Base-by-base conservation (phyloP, 805 yeast species). In the Sungouiozyma intestinalis region DNA sequence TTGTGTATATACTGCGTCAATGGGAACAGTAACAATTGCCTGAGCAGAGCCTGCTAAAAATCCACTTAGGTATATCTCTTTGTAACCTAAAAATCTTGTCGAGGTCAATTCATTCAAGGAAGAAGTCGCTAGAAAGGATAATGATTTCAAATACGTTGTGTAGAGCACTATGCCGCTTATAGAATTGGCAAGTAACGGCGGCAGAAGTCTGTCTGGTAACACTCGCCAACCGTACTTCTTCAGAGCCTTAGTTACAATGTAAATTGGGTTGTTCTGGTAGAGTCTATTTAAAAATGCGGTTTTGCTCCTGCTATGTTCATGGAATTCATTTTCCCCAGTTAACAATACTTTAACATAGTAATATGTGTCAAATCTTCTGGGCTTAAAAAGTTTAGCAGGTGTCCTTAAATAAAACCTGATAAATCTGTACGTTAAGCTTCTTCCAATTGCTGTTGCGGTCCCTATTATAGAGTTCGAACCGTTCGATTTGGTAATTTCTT, bases 1-100 rank as follows among this genome's bases (percentile, higher is more conserved):
- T 49, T 97, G 70, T 1, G 94, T 76, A 54, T 81, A 83, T 3
- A 90, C 77, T 6, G 97, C 95, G 62, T 90, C 97, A 3, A 90
- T 70, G 0, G 97, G 97, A 1, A 96, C 90, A 2, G 95, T 95
- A 0, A 85, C 88, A 15, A 85, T 64, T n/a, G 94, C 82, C 52
- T 92, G 95, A 18, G 79, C 77, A 0, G 81, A 77, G 1, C 97
- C 97, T 0, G 96, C 96, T 0, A 85, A 48, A 43, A 80, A 77
- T 0, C 97, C 97, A 0, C 96, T 85, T 38, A 77, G 61, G 62
- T 85, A 55, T 0, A 86, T 77, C 50, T 84, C 86, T 43, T 66
- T 16, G 20, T 43, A 43, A 16, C 35, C 31, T n/a, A 24, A 24
- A 6, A 11, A 24, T 7, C 9, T 24, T 17, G 14, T 31, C 15